A percentile compares a stretch with the other conserved stretches of the same genome.
phyloP scores from a whole-genome alignment of 192 early-diverging fungal genomes.

The Podila horticola region DNA sequence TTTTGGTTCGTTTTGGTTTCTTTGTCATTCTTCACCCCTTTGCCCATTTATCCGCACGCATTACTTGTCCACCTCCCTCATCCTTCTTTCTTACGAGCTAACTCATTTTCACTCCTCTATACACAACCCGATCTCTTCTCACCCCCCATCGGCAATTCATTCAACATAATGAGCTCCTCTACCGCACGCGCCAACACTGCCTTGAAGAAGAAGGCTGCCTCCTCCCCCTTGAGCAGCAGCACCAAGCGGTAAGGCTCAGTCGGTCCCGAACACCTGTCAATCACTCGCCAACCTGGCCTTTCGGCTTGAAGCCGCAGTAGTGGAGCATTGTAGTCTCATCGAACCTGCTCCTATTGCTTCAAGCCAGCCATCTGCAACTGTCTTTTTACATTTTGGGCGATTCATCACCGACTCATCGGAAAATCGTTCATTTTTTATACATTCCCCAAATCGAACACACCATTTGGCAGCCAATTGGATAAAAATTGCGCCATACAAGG shows the following conservation, averaged over 20 bases:
- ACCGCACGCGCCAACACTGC: constrained; percentile 34
- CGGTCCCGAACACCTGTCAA: no score
- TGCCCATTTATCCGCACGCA: constrained; percentile 19
- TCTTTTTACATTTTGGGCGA: no score
- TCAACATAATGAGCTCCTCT: constrained; percentile 47
- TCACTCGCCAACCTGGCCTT: no score
- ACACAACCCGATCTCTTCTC: no score
- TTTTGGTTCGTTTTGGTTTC: constrained; percentile 2
- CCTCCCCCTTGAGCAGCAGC: constrained; percentile 40
- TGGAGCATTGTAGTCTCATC: no score
- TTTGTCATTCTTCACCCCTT: neutral
- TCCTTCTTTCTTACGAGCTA: constrained; percentile 1
- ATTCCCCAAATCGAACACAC: no score
- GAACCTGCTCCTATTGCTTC: no score
- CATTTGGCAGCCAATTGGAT: neutral
- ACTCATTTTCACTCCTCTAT: constrained; percentile 9
- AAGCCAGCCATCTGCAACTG: no score
- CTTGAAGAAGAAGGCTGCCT: constrained; percentile 34
- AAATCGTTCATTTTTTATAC: no score
- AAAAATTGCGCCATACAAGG: neutral
- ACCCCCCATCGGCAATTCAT: no score
- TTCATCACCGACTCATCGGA: no score
- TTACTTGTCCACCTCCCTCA: constrained; percentile 7
- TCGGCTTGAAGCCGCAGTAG: no score
- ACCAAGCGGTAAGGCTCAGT: constrained; percentile 29